These are phyloP conservation scores for Magnolia kwangsiensis DNA, from an alignment of 164 flowering plant genomes.

Conservation along the genomic window DNA sequence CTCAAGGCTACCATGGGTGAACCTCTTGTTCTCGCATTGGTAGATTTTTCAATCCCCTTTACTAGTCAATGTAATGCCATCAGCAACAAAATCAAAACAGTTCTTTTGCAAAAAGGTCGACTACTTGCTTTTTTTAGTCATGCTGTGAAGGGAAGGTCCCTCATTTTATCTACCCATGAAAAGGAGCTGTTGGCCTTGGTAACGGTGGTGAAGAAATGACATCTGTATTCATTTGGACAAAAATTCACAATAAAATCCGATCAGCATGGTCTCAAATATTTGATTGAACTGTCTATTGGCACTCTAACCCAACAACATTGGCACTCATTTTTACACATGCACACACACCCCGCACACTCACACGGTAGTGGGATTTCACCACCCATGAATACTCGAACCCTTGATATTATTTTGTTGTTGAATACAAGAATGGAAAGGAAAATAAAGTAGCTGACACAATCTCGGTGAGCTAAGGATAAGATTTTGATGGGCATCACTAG, in stretches of 20 bases:
- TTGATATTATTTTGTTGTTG: not conserved
- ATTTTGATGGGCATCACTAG: too few relatives aligned
- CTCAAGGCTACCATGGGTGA: not conserved
- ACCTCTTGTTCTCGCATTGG: not conserved
- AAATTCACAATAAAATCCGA: not conserved
- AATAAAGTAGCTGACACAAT: conserved; percentile 8
- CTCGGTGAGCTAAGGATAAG: not conserved
- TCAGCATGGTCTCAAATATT: not conserved
- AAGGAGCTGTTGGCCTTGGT: too few relatives aligned
- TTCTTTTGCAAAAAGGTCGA: too few relatives aligned
- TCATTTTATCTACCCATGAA: too few relatives aligned
- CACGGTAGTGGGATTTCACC: too few relatives aligned
- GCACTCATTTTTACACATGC: too few relatives aligned
- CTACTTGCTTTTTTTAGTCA: too few relatives aligned
- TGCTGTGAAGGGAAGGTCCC: too few relatives aligned
- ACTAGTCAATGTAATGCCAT: too few relatives aligned
- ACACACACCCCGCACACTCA: too few relatives aligned
- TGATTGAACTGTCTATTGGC: not conserved
- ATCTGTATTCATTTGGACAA: conserved; percentile 2
- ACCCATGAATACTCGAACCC: too few relatives aligned
- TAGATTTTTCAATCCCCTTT: not conserved
- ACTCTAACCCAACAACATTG: conserved; percentile 5
- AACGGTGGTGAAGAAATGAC: not conserved
- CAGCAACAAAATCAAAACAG: not conserved
- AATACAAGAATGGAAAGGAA: conserved; percentile 2